These are phyloP conservation scores for Posidonia australis DNA, from an alignment of 106 monocot genomes.

Conservation along the genomic window DNA sequence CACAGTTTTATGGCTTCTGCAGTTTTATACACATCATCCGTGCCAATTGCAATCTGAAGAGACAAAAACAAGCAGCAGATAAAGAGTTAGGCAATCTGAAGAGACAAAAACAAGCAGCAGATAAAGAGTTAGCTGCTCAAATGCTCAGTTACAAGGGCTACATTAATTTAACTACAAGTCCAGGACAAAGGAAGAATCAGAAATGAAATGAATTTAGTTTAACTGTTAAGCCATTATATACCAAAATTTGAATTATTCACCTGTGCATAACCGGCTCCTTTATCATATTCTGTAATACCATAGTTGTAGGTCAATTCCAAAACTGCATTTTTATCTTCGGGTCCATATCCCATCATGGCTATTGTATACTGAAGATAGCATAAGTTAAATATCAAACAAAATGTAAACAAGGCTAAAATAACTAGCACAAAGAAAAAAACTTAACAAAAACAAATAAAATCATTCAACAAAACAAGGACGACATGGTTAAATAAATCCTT, in stretches of 20 bases:
- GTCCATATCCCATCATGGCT: conserved; percentile 99
- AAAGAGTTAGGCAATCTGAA: conserved; percentile 74
- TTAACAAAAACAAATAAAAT: no score
- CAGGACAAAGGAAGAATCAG: neutral
- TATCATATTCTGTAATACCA: conserved; percentile 74
- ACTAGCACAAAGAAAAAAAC: no score
- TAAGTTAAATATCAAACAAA: neutral
- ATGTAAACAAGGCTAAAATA: neutral
- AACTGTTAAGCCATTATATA: neutral
- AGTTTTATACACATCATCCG: conserved; percentile 94
- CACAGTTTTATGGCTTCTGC: conserved; percentile 69
- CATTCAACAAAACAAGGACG: no score
- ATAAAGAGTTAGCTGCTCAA: no score
- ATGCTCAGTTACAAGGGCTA: no score
- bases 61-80: neutral
- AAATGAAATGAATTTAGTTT: neutral
- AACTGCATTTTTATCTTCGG: conserved; percentile 90
- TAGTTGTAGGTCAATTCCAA: conserved; percentile 96
- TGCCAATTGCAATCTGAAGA: conserved; percentile 83
- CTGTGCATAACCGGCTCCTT: conserved; percentile 95
- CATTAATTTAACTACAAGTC: no score
- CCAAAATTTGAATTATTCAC: conserved; percentile 15
- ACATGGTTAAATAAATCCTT: no score
- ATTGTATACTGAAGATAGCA: conserved; percentile 60
- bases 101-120: neutral